These are phyloP conservation scores for Catharanthus roseus DNA, from an alignment of 257 asterid genomes.

Conservation along the genomic window DNA sequence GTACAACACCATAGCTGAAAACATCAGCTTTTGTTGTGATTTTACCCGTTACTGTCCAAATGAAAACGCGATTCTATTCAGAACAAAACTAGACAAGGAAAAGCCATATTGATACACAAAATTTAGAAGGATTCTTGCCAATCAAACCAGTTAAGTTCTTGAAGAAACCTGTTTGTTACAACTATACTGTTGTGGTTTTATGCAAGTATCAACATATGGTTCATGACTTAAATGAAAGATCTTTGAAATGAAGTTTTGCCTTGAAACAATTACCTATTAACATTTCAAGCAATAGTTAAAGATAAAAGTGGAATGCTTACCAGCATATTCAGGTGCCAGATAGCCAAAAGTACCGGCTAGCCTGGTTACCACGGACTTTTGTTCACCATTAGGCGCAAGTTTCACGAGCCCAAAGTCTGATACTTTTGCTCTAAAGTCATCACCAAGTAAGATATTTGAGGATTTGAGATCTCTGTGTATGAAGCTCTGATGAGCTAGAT, in stretches of 20 bases:
- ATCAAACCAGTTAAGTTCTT: neutral
- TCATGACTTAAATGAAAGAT: neutral
- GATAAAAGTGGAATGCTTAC: slow-evolving; percentile 27
- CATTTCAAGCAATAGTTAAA: slow-evolving; percentile 3
- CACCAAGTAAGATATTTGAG: slow-evolving; percentile 75
- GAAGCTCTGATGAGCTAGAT: slow-evolving; percentile 73
- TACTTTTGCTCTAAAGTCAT: slow-evolving; percentile 74
- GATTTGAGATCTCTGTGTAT: slow-evolving; percentile 85
- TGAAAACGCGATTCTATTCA: neutral
- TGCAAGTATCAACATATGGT: neutral
- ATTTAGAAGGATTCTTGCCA: neutral
- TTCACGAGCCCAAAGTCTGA: slow-evolving; percentile 90
- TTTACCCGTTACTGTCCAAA: slow-evolving; percentile 67
- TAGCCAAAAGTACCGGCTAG: slow-evolving; percentile 93
- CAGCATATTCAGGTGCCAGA: slow-evolving; percentile 92
- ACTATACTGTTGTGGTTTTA: neutral
- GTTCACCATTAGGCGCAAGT: slow-evolving; percentile 80
- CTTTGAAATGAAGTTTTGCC: neutral
- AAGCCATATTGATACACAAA: neutral
- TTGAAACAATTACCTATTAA: neutral
- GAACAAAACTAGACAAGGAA: neutral
- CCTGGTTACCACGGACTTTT: slow-evolving; percentile 67
- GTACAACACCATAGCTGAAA: slow-evolving; percentile 83
- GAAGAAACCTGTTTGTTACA: neutral
- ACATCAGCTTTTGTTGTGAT: slow-evolving; percentile 86